A percentile compares a stretch with the other conserved stretches of the same genome.
Conservation (phyloP, 306 rosid genomes). For the Elaeagnus macrophylla region DNA sequence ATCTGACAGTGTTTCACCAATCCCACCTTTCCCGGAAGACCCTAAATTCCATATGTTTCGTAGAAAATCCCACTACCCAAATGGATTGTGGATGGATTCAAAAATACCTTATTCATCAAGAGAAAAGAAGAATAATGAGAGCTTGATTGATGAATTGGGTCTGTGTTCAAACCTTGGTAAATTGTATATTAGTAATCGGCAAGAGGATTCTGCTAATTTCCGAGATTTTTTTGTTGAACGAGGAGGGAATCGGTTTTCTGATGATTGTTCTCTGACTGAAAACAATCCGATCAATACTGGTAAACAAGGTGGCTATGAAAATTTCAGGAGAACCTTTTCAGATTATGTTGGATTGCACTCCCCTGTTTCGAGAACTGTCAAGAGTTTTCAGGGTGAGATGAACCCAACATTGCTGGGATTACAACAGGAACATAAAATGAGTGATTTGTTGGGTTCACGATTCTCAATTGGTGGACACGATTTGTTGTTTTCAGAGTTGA, state of each 20-base stretch:
- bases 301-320: background rate
- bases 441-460: conserved; percentile 20
- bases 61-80: conserved; percentile 13
- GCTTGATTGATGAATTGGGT: conserved; percentile 34
- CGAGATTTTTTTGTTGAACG: conserved; percentile 3
- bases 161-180: conserved; percentile 27
- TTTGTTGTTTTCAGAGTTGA: conserved; percentile 13
- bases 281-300: conserved; percentile 13
- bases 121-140: conserved; percentile 18
- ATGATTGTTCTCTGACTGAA: conserved; percentile 18
- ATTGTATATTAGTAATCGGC: conserved; percentile 27
- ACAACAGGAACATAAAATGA: conserved; percentile 11
- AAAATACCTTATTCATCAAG: conserved; percentile 20
- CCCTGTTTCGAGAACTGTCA: conserved; percentile 13
- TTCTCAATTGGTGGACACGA: conserved; percentile 6
- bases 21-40: conserved; percentile 38
- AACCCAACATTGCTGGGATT: conserved; percentile 22
- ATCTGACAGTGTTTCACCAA: conserved; percentile 48
- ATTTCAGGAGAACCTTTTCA: conserved; percentile 17
- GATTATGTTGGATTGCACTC: conserved; percentile 21
- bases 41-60: conserved; percentile 24
- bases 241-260: background rate
- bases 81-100: conserved; percentile 19
- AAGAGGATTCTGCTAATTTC: conserved; percentile 17
- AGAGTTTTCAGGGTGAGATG: conserved; percentile 13